Evolutionary conservation across 2,329 filamentous ascomycete genomes (phyloP), one percentile per base, ranked within the genome.

Genomic region (Gnomoniopsis sp.): DNA sequence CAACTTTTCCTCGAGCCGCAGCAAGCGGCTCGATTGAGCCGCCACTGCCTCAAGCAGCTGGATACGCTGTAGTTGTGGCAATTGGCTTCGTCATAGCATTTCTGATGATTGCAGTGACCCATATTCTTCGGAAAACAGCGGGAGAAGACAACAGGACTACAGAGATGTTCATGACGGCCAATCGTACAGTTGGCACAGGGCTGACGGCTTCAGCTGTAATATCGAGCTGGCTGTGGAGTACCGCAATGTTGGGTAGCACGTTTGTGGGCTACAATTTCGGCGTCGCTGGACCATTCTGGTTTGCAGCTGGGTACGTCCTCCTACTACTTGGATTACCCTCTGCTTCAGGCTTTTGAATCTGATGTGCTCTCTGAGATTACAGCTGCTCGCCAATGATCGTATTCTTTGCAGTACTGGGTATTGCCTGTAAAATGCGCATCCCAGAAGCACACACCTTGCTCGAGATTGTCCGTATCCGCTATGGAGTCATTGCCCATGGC

Each of bases 271-370:
- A 84, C 62, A 75, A 75, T 52, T 82, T 81, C 64, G 82, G 82
- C 0, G 71, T 84, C 1, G 77, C 80, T 1, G 80, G 80, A 0
- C 81, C 81, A 0, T 83, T 85, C 56, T 85, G 81, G 81, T 85
- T 80, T 59, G 80, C 80, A 2, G 80, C 80, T 49, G 82, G 57
- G 57, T 59, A 30, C 38, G 55, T 47, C 19, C 46, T 6, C 11
- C 19, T 4, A 14, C 7, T n/a, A 21, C 22, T 22, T 7, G 17
- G 6, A 19, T 12, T 48, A 2, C 7, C 10, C 19, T 4, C 12
- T 12, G 21, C 6, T 12, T 12, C 3, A 11, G 10, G 15, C 12
- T 30, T 22, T 21, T 26, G 8, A 30, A 21, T 23, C 51, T 53
- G 6, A 53, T 7, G 17, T 2, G 8, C n/a, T 17, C 3, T 17